These are phyloP conservation scores for Phytopythium helicoides DNA, from an alignment of 352 stramenopile genomes.

Conservation along the genomic window DNA sequence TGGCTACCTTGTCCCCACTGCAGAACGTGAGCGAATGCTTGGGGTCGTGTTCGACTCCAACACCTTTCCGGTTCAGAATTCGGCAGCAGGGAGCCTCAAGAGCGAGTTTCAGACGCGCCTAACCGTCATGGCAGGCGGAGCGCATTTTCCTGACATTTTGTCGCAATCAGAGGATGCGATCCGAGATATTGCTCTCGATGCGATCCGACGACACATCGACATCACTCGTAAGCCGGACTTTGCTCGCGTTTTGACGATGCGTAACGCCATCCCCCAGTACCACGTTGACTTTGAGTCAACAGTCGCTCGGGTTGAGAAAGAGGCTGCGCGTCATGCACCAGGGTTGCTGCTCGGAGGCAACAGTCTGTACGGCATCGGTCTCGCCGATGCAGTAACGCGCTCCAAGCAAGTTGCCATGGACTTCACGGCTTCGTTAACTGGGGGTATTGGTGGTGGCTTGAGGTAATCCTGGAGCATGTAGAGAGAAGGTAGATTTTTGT, in stretches of 20 bases:
- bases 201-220: conserved; percentile 65
- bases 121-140: conserved; percentile 83
- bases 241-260: conserved; percentile 46
- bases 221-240: conserved; percentile 60
- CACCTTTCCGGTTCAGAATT: conserved; percentile 84
- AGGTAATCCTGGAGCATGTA: conserved; percentile 4
- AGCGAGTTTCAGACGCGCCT: conserved; percentile 58
- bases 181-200: conserved; percentile 60
- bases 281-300: conserved; percentile 74
- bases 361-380: conserved; percentile 84
- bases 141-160: conserved; percentile 66
- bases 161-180: conserved; percentile 43
- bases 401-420: conserved; percentile 77
- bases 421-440: conserved; percentile 28
- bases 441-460: not conserved
- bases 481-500: too few species aligned
- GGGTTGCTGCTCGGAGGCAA: conserved; percentile 72
- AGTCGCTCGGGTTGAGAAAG: conserved; percentile 54
- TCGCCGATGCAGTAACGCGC: conserved; percentile 81
- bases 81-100: not conserved
- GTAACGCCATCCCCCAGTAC: conserved; percentile 84
- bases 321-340: conserved; percentile 32
- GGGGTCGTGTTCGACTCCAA: conserved; percentile 89
- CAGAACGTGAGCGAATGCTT: conserved; percentile 68
- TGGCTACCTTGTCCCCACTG: conserved; percentile 79